Evolutionary conservation across 163 green algal species (phyloP), one percentile per base, ranked within the genome.

Genomic region (Prototheca stagnorum): DNA sequence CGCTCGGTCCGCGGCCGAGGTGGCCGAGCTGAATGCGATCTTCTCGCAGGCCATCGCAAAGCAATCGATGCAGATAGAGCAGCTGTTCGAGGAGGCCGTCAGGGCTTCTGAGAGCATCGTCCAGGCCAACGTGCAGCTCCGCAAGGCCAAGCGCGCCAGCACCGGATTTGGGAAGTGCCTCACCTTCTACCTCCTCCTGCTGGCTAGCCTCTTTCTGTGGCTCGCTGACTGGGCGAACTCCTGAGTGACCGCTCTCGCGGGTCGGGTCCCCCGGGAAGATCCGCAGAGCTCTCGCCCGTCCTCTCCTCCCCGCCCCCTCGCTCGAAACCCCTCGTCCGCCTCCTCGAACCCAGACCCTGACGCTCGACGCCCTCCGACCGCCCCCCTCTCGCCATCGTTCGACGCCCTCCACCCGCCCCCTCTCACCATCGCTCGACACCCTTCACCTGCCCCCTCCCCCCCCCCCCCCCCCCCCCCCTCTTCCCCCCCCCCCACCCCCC

Each of bases 21-120:
- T 92, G 20, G 73, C 77, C 3, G 72, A 68, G 3, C 66, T 92
- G 4, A 85, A 84, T 53, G 69, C 85, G 47, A 79, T 87, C 66
- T 82, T 92, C 36, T 72, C 49, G 22, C 64, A 67, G 0, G 67
- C 78, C 36, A 65, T 92, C 35, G 59, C 82, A 41, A 49, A 70
- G 34, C 79, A 90, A 59, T 55, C 65, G 23, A 68, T 75, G 48
- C 70, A 77, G 54, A 83, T 84, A n/a, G 73, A 82, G 67, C 48
- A 64, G 49, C 57, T 86, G 21, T 86, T 83, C 53, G 22, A 47
- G 33, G 53, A 79, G 59, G 70, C 70, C 35, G 64, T 79, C 22
- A 37, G 61, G 2, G 66, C 76, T 11, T 77, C 68, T 2, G 5
- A 44, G 7, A 60, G 78, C 50, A 57, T 84, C 23, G 60, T 55